Evolutionary conservation across 805 yeast species (phyloP).

Genomic region (Candida vartiovaarae): DNA sequence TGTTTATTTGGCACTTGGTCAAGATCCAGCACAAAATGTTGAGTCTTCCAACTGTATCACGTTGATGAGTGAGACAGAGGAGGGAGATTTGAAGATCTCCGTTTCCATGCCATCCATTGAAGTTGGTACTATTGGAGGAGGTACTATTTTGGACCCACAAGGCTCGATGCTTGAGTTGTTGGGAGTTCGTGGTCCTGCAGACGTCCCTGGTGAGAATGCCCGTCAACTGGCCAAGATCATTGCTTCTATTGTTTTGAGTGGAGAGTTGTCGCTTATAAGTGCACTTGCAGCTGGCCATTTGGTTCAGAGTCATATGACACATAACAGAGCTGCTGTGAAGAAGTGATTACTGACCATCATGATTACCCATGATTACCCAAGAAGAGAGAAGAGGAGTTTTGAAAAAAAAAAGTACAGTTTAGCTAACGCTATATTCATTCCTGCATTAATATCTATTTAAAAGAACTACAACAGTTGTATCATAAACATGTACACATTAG

Average conservation of each 20-base stretch:
- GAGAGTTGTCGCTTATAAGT: slow-evolving; percentile 88
- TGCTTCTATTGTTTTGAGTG: slow-evolving; percentile 93
- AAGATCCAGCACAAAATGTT: slow-evolving; percentile 99
- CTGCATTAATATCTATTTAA: background rate
- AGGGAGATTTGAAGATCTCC: slow-evolving; percentile 81
- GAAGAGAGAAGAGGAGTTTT: background rate
- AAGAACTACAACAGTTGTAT: too few species aligned
- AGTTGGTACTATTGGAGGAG: slow-evolving; percentile 99
- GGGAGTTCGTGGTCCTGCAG: slow-evolving; percentile 93
- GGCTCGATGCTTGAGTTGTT: slow-evolving; percentile 90
- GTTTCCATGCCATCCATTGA: slow-evolving; percentile 99
- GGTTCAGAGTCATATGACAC: slow-evolving; percentile 96
- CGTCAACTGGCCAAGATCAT: slow-evolving; percentile 87
- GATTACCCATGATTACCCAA: too few species aligned
- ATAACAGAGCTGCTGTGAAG: slow-evolving; percentile 52
- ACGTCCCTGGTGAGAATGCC: slow-evolving; percentile 91
- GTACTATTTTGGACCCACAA: slow-evolving; percentile 96
- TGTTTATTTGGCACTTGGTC: slow-evolving; percentile 90
- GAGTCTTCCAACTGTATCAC: slow-evolving; percentile 98
- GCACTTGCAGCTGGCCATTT: slow-evolving; percentile 98
- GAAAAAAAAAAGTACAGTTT: background rate
- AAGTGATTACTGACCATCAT: slow-evolving; percentile 7
- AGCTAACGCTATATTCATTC: background rate
- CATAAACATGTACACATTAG: too few species aligned
- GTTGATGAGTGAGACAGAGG: slow-evolving; percentile 69